These are phyloP conservation scores for Xylariaceae sp. DNA, from an alignment of 2,329 filamentous ascomycete genomes.

Conservation along the genomic window DNA sequence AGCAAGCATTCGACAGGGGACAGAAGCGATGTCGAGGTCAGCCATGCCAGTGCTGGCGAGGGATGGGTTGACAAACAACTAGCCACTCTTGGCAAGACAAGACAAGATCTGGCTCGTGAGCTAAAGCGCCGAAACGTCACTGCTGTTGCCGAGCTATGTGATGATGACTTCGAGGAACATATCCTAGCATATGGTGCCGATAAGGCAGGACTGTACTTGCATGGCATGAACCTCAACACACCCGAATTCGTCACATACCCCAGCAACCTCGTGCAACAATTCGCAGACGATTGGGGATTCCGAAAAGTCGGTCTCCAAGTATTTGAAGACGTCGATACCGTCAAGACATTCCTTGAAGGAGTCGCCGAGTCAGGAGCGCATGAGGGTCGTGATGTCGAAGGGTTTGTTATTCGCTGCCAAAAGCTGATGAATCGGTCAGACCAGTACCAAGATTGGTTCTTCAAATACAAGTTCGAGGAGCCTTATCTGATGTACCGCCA, in stretches of 20 bases:
- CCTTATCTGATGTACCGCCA: conserved; percentile 98
- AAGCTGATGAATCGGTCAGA: conserved; percentile 48
- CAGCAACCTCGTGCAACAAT: conserved; percentile 76
- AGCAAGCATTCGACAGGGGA: conserved; percentile 95
- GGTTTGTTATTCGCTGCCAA: conserved; percentile 92
- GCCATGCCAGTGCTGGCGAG: conserved; percentile 83
- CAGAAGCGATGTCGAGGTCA: conserved; percentile 65
- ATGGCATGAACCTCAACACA: conserved; percentile 94
- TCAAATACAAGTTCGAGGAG: conserved; percentile 99
- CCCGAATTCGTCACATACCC: conserved; percentile 87
- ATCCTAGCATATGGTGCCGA: conserved; percentile 84
- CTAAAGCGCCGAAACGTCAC: conserved; percentile 82
- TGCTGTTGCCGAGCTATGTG: conserved; percentile 91
- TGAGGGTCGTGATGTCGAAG: conserved; percentile 88
- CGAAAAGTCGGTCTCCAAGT: conserved; percentile 78
- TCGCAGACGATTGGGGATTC: conserved; percentile 92
- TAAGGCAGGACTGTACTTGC: conserved; percentile 84
- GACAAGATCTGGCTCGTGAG: conserved; percentile 70
- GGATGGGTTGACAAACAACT: conserved; percentile 78
- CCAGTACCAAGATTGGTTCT: conserved; percentile 88
- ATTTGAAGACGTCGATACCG: conserved; percentile 68
- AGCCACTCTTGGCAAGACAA: conserved; percentile 69
- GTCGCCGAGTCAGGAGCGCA: conserved; percentile 87
- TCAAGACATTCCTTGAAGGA: conserved; percentile 76
- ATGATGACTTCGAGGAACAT: conserved; percentile 95